Evolutionary conservation across 495 filamentous ascomycete species (phyloP).

Genomic region (Neurospora sp.): DNA sequence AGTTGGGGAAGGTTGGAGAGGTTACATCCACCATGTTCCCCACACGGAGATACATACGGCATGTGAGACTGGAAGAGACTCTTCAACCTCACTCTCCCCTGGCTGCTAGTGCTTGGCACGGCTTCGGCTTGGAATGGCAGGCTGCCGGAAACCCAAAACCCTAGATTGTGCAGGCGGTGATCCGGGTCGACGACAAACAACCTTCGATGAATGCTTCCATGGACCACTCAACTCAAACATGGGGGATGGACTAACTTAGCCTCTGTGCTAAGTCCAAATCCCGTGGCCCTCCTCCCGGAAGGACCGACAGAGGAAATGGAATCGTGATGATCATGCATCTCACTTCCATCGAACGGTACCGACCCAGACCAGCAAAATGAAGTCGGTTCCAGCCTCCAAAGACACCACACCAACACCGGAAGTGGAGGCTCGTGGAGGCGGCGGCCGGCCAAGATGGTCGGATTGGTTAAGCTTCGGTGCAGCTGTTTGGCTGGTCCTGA

Average conservation of each 20-base stretch:
- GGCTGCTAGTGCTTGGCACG: not conserved
- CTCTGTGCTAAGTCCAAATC: not conserved
- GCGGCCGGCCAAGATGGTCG: not conserved
- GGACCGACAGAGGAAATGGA: not conserved
- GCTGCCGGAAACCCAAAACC: not conserved
- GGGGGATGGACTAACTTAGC: not conserved
- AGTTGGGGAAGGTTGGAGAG: slow-evolving; percentile 24
- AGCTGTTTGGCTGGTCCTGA: slow-evolving; percentile 1
- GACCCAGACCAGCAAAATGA: not conserved
- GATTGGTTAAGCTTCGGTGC: slow-evolving; percentile 21
- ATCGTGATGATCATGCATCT: not conserved
- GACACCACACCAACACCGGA: slow-evolving; percentile 1
- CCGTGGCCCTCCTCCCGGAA: not conserved
- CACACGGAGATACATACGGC: not conserved
- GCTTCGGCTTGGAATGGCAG: not conserved
- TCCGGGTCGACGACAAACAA: not conserved
- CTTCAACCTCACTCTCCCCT: not conserved
- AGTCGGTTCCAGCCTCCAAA: not conserved
- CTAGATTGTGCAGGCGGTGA: not conserved
- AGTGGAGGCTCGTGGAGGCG: slow-evolving; percentile 14
- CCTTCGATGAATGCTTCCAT: not conserved
- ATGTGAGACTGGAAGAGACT: not conserved
- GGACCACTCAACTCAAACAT: not conserved
- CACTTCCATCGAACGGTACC: not conserved
- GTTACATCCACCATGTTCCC: not conserved